Evolutionary conservation across 805 yeast species (phyloP), one percentile per base, ranked within the genome.

Genomic region (Lachancea dasiensis): DNA sequence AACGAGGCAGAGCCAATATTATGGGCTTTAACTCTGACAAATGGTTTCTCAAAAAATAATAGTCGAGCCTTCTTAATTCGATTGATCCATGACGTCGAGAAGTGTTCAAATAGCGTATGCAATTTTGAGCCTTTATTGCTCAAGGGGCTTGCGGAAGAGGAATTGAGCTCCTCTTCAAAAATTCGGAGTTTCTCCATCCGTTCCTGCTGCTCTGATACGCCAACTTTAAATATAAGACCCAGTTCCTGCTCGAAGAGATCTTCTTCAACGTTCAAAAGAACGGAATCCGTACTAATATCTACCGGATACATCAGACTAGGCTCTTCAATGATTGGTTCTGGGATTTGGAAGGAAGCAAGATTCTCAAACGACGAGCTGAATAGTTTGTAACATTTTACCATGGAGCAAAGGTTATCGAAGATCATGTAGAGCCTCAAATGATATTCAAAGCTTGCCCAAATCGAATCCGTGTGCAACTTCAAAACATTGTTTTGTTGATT

Each of bases 161-260:
- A 28, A 15, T 15, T 43, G 22, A 35, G 27, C 25, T 50, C 48
- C 25, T 52, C 45, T 20, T 52, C 56, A 25, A 65, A 52, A 11
- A 50, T 47, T 10, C 50, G 43, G 9, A 49, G 21, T 61, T 75
- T 63, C 48, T 67, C 56, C 21, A 73, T 27, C 39, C 86, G 58
- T 31, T 64, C 68, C 33, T 64, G 63, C 43, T 79, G 85, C 44
- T 79, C 86, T 7, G 75, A 52, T 3, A 64, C 39, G 1, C 86
- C 86, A 9, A 77, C 62, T 46, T 77, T 78, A 41, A 60, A 74
- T 23, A 76, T 76, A 50, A 73, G 62, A 2, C 72, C 68, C n/a
- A 80, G 54, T 50, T 78, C 78, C 20, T 68, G 67, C 52, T 80
- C 86, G 52, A 80, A 79, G 1, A 79, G 75, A 51, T 80, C 85